Evolutionary conservation across 1,284 basidiomycete genomes (phyloP).

Genomic region (Papiliotrema terrestris): DNA sequence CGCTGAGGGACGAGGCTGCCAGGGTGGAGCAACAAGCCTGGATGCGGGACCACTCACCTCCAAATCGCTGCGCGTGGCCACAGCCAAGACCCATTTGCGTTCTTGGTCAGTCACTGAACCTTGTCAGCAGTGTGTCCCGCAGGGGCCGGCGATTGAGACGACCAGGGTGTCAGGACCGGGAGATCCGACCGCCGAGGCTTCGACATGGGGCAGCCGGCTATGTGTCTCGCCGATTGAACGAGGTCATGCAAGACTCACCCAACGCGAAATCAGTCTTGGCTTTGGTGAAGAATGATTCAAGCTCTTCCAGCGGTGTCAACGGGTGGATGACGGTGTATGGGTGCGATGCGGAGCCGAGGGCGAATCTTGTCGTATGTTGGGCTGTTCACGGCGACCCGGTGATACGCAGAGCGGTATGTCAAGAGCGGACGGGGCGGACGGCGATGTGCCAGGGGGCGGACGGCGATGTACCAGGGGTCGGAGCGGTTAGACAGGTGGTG

Average conservation of each 20-base stretch:
- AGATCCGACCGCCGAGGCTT: no score
- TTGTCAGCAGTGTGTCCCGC: background rate
- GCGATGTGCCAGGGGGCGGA: background rate
- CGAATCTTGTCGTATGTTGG: constrained; percentile 71
- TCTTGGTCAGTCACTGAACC: constrained; percentile 69
- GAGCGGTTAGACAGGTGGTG: no score
- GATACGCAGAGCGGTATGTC: background rate
- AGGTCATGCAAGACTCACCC: constrained; percentile 51
- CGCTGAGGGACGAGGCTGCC: no score
- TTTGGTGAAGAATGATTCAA: constrained; percentile 66
- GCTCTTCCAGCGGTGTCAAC: constrained; percentile 65
- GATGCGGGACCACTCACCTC: constrained; percentile 53
- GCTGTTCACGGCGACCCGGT: background rate
- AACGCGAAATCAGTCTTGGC: constrained; percentile 67
- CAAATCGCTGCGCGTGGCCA: constrained; percentile 75
- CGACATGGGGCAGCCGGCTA: no score
- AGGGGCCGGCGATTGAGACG: no score
- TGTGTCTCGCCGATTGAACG: background rate
- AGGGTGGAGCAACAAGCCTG: no score
- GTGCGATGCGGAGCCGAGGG: constrained; percentile 56
- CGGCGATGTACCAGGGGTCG: no score
- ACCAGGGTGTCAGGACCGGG: no score
- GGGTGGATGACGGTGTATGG: constrained; percentile 76
- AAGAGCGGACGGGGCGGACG: background rate
- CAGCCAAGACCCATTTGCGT: constrained; percentile 79